Conservation (phyloP, 75 land plant genomes). For the Selaginella tamariscina region DNA sequence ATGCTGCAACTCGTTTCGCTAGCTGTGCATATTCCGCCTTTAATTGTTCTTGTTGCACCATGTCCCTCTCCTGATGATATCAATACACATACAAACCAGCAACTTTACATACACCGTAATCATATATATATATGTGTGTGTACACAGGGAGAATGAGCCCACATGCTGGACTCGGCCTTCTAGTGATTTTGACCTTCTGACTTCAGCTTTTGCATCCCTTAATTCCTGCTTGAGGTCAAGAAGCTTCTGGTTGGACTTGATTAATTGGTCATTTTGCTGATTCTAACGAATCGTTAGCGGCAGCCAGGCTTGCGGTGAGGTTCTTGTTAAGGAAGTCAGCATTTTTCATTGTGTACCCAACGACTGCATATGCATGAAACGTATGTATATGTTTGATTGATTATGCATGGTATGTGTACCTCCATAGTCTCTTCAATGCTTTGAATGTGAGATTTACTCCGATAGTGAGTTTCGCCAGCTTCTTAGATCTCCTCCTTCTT, state of each 20-base stretch:
- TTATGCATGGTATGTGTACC: too few species aligned
- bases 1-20: neutral
- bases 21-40: neutral
- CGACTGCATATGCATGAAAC: neutral
- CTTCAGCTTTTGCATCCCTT: neutral
- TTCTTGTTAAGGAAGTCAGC: conserved; percentile 1
- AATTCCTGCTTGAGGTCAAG: neutral
- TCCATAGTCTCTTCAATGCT: neutral
- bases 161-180: neutral
- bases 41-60: neutral
- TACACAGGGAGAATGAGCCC: neutral
- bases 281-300: neutral
- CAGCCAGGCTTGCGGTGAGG: neutral
- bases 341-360: neutral
- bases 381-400: too few species aligned
- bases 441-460: neutral
- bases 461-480: neutral
- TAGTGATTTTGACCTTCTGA: neutral
- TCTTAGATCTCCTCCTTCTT: neutral
- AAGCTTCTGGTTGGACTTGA: neutral
- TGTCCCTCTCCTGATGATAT: neutral
- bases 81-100: too few species aligned
- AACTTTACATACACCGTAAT: too few species aligned
- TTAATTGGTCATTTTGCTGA: neutral
- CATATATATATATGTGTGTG: neutral